These are phyloP conservation scores for Candida oleophila DNA, from an alignment of 805 yeast genomes.

Conservation along the genomic window DNA sequence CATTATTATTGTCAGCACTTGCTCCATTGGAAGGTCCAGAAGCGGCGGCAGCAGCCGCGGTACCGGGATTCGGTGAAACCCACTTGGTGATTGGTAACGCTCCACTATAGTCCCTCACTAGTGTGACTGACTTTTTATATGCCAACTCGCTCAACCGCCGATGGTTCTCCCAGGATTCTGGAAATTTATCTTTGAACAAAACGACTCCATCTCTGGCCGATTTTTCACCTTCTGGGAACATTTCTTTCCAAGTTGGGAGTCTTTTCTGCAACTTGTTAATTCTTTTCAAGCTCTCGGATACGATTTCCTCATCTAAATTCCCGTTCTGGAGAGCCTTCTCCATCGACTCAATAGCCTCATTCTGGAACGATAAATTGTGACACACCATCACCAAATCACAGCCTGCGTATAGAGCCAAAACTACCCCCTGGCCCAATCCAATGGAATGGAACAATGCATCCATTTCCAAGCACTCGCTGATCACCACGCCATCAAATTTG, in stretches of 20 bases:
- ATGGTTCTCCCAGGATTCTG: constrained; percentile 42
- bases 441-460: constrained; percentile 62
- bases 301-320: constrained; percentile 42
- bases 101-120: constrained; percentile 53
- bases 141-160: constrained; percentile 43
- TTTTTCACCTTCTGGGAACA: constrained; percentile 36
- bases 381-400: constrained; percentile 66
- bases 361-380: constrained; percentile 52
- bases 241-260: constrained; percentile 45
- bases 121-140: constrained; percentile 50
- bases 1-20: constrained; percentile 23
- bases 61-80: constrained; percentile 6
- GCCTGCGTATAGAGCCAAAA: constrained; percentile 60
- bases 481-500: constrained; percentile 54
- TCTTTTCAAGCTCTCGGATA: constrained; percentile 40
- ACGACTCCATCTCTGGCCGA: constrained; percentile 18
- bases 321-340: constrained; percentile 39
- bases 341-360: constrained; percentile 51
- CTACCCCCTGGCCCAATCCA: constrained; percentile 66
- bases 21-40: too few species aligned
- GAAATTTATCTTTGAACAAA: constrained; percentile 25
- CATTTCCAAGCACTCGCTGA: constrained; percentile 62
- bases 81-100: constrained; percentile 47
- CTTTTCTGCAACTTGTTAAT: constrained; percentile 42
- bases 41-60: constrained; percentile 4